A percentile compares a stretch with the other conserved stretches of the same genome.
Evolutionary conservation across 2,329 filamentous ascomycete species (phyloP).

Genomic region (Monilinia polystroma): DNA sequence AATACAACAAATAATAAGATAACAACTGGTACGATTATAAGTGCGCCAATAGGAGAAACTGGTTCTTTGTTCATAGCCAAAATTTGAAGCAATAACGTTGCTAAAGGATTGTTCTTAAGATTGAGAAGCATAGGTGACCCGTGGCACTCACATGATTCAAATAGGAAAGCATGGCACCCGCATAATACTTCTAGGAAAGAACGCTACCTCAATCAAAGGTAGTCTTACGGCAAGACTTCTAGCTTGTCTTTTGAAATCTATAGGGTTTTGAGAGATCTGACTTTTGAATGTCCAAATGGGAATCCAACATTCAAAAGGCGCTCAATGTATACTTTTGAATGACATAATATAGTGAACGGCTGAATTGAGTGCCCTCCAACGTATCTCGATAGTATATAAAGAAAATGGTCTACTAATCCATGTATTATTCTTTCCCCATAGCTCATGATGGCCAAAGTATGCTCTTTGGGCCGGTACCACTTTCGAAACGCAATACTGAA

Average conservation of each 20-base stretch:
- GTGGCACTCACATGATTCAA: neutral
- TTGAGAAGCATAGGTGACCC: neutral
- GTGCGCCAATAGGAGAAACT: conserved; percentile 44
- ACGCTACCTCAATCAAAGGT: neutral
- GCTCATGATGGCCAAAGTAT: neutral
- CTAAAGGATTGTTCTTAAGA: conserved; percentile 24
- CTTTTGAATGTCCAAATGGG: neutral
- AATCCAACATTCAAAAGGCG: neutral
- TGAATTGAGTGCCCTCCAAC: too few relatives aligned
- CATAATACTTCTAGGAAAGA: neutral
- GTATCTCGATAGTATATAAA: neutral
- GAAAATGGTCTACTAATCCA: neutral
- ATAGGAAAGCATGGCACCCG: neutral
- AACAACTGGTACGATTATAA: conserved; percentile 49
- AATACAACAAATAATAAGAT: conserved; percentile 41
- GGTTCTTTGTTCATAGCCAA: conserved; percentile 42
- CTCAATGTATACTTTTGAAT: neutral
- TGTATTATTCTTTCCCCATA: neutral
- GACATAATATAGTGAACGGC: neutral
- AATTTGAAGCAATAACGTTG: conserved; percentile 30
- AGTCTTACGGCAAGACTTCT: too few relatives aligned
- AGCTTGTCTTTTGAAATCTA: too few relatives aligned
- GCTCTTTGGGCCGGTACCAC: too few relatives aligned
- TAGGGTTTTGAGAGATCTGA: neutral
- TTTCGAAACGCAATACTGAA: neutral